phyloP scores from a whole-genome alignment of 208 protist species.

The Tritrichomonas musculus region DNA sequence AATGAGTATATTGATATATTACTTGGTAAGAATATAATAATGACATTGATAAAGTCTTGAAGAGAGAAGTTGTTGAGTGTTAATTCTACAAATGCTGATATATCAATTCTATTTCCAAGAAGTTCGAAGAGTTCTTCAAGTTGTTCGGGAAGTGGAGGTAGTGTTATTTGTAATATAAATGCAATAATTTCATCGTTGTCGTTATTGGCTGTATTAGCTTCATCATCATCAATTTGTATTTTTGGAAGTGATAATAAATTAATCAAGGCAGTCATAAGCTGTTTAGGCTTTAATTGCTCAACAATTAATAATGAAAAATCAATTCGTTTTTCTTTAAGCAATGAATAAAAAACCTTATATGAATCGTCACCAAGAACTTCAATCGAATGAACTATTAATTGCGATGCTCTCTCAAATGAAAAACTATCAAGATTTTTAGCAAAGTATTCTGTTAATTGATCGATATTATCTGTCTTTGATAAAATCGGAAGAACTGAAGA shows the following conservation, averaged over 20 bases:
- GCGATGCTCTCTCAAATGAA: background rate
- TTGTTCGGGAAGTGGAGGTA: background rate
- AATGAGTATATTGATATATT: background rate
- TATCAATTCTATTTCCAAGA: background rate
- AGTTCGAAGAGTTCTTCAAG: background rate
- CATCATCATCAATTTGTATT: background rate
- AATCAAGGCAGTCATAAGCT: background rate
- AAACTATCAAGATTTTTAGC: background rate
- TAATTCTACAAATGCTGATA: background rate
- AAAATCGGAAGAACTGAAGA: slow-evolving; percentile 6
- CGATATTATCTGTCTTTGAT: background rate
- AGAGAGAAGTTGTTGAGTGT: background rate
- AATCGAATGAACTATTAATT: background rate
- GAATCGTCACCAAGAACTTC: background rate
- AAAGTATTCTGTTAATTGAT: background rate
- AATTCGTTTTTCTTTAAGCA: background rate
- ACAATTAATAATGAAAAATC: background rate
- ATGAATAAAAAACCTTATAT: background rate
- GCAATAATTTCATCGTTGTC: background rate
- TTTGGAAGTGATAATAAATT: background rate
- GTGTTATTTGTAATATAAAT: background rate
- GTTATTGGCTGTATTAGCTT: background rate
- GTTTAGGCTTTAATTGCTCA: background rate
- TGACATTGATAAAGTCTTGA: background rate
- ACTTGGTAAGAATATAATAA: background rate